Conservation (phyloP, 495 filamentous ascomycete species). For the Astrothelium subdiscretum region DNA sequence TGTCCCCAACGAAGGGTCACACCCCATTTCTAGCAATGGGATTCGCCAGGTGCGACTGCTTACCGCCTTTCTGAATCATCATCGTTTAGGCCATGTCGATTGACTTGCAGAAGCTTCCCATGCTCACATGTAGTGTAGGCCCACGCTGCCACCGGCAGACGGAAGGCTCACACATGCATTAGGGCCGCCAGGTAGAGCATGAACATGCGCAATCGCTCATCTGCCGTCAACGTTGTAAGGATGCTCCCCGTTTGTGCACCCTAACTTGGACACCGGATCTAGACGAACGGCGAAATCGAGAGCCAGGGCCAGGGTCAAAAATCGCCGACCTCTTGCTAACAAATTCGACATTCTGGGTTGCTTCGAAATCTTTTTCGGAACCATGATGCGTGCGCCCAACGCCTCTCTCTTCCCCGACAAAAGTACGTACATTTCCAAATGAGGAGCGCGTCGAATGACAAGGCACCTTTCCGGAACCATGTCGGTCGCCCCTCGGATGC, state of each 20-base stretch:
- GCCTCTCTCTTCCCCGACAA: background rate
- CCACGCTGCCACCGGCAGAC: background rate
- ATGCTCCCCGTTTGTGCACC: background rate
- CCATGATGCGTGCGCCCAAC: background rate
- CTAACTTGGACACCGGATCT: background rate
- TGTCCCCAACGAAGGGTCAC: background rate
- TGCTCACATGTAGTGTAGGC: background rate
- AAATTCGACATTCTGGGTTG: background rate
- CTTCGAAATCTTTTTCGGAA: background rate
- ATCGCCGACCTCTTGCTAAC: background rate
- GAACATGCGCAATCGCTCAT: background rate
- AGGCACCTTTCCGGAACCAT: background rate
- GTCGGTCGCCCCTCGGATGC: background rate
- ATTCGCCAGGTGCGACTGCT: background rate
- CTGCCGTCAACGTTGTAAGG: background rate
- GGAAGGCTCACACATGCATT: constrained; percentile 1
- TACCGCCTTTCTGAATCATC: constrained; percentile 7
- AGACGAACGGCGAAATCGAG: background rate
- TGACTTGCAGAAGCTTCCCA: constrained; percentile 1
- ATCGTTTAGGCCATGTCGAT: background rate
- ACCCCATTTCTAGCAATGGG: background rate
- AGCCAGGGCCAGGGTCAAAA: background rate
- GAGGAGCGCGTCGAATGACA: background rate
- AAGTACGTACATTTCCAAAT: background rate
- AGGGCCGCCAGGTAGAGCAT: background rate